Percentiles rank a stretch among this genome's conserved stretches.
Evolutionary conservation across 2,329 filamentous ascomycete species (phyloP).

Genomic region (Aspergillus sp.): DNA sequence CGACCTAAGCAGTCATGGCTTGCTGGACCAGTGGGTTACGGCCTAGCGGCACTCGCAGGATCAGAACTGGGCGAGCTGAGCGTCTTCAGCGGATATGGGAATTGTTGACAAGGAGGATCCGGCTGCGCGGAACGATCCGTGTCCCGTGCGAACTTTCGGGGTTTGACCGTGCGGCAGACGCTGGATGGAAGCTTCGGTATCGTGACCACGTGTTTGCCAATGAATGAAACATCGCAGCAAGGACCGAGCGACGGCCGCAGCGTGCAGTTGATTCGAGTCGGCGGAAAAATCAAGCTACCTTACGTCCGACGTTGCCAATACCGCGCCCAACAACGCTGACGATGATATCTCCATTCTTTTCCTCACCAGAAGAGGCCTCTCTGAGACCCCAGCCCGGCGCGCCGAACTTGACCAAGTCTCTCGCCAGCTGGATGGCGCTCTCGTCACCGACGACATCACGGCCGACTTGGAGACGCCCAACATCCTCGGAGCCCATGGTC

Average conservation of each 20-base stretch:
- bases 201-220: too few species aligned
- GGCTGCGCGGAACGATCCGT: not conserved
- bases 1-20: too few species aligned
- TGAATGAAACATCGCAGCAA: not conserved
- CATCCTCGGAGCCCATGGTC: slow-evolving; percentile 97
- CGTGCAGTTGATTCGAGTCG: slow-evolving; percentile 4
- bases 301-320: slow-evolving; percentile 92
- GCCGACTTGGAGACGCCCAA: slow-evolving; percentile 82
- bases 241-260: slow-evolving; percentile 9
- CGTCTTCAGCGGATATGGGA: not conserved
- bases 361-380: slow-evolving; percentile 70
- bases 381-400: slow-evolving; percentile 88
- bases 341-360: slow-evolving; percentile 70
- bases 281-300: slow-evolving; percentile 65
- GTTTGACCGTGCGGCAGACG: too few species aligned
- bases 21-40: too few species aligned
- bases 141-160: too few species aligned
- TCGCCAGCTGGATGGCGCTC: slow-evolving; percentile 75
- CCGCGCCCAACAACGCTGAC: slow-evolving; percentile 91
- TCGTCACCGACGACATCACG: slow-evolving; percentile 81
- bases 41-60: too few species aligned
- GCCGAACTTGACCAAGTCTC: slow-evolving; percentile 87
- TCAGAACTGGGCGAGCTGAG: not conserved
- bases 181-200: too few species aligned
- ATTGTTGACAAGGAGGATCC: not conserved